phyloP scores from a whole-genome alignment of 257 asterid genomes.

The Thymus quinquecostatus region DNA sequence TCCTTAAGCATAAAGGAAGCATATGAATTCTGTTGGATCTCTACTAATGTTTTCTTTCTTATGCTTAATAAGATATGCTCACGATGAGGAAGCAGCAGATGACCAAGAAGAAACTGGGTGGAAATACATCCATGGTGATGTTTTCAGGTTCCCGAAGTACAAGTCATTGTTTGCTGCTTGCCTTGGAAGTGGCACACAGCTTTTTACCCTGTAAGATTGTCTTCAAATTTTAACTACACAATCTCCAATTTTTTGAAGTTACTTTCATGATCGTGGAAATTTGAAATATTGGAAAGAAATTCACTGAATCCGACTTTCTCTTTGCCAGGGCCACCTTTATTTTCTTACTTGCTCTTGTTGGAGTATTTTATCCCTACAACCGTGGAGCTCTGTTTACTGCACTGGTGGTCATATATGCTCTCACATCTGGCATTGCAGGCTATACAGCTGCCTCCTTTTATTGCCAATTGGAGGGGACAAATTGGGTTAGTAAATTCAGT shows the following conservation, averaged over 20 bases:
- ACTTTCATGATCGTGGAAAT: not conserved
- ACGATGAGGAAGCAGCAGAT: slow-evolving; percentile 71
- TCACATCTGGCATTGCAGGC: slow-evolving; percentile 74
- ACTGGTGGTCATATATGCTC: slow-evolving; percentile 66
- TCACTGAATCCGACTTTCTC: not conserved
- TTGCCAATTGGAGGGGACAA: slow-evolving; percentile 63
- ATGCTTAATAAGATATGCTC: slow-evolving; percentile 60
- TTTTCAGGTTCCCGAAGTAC: slow-evolving; percentile 65
- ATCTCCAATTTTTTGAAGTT: not conserved
- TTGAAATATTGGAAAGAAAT: not conserved
- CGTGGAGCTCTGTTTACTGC: slow-evolving; percentile 75
- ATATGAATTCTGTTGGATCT: not conserved
- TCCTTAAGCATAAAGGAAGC: slow-evolving; percentile 17
- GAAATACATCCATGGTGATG: slow-evolving; percentile 83
- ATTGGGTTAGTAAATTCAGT: slow-evolving; percentile 46
- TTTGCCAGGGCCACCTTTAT: slow-evolving; percentile 57
- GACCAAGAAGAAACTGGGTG: slow-evolving; percentile 82
- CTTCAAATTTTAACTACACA: not conserved
- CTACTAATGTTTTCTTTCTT: slow-evolving; percentile 11
- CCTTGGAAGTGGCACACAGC: slow-evolving; percentile 68
- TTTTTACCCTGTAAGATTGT: slow-evolving; percentile 60
- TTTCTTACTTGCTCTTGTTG: slow-evolving; percentile 68
- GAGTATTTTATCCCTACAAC: slow-evolving; percentile 76
- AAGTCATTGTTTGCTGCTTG: slow-evolving; percentile 66
- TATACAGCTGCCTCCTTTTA: slow-evolving; percentile 59